Base-by-base conservation (phyloP, 495 filamentous ascomycete genomes). In the Penicillium coffeae region DNA sequence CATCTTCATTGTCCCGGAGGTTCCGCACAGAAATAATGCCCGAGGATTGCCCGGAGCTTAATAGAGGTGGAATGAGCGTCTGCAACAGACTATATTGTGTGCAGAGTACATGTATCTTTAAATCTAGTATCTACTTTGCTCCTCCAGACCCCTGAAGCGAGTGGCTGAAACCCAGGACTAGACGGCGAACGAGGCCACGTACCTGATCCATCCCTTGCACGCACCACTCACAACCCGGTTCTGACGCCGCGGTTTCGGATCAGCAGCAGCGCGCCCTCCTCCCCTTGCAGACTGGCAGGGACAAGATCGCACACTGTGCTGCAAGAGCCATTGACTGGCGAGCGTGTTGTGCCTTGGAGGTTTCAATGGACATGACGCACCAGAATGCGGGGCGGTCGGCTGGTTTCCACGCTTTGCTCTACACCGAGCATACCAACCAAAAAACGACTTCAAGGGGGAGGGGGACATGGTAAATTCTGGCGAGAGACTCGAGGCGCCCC, bases 161-260 rank as follows among this genome's bases (percentile, higher is more conserved):
- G 25, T 30, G 5, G 5, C 25, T 10, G 25, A 30, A 30, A 30
- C 25, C 25, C 25, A 10, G 25, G 25, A 30, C 5, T 30, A 50
- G 43, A 33, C 41, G n/a, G n/a, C n/a, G 43, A 48, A 42, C 30
- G 16, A 47, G 44, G 53, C 52, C 53, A 55, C 46, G 59, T 60
- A 63, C 55, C 52, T 62, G 59, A 54, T 22, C 59, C 56, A 63
- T 57, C 59, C 59, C 59, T 63, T 63, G 56, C 59, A 34, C 45
- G 37, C 25, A 52, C 39, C 25, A 46, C 39, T 47, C 43, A 38
- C 46, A 54, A 55, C 14, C 42, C 38, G 19, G 38, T 18, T 45
- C 20, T 33, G 22, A n/a, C 20, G 35, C 19, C 20, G 35, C 19
- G 36, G 46, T 51, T 54, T 50, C 33, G 36, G 38, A 43, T n/a